phyloP scores from a whole-genome alignment of 306 rosid genomes.

The Vigna angularis region DNA sequence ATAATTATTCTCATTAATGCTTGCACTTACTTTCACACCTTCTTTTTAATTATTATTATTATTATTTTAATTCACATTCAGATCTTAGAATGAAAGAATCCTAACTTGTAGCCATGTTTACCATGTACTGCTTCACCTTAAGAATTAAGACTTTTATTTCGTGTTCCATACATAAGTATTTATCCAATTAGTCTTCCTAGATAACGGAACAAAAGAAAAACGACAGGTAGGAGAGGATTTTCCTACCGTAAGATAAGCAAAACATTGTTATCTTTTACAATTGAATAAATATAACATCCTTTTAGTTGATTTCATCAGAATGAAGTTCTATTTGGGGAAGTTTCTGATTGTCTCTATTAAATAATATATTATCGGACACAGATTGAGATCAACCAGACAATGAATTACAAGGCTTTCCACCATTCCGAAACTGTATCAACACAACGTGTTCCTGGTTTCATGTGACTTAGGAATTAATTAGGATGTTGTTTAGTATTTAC shows the following conservation, averaged over 20 bases:
- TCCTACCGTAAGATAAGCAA: neutral
- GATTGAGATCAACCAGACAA: conserved; percentile 10
- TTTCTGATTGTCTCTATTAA: conserved; percentile 4
- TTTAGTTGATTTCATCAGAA: neutral
- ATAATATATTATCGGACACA: neutral
- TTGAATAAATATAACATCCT: conserved; percentile 8
- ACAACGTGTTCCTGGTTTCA: conserved; percentile 29
- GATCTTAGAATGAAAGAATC: conserved; percentile 42
- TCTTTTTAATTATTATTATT: neutral
- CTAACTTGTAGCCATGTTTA: conserved; percentile 38
- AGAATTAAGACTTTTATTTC: neutral
- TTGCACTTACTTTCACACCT: conserved; percentile 37
- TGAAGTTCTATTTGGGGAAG: conserved; percentile 10
- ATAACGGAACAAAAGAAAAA: neutral
- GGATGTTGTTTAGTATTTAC: conserved; percentile 16
- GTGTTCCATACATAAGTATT: neutral
- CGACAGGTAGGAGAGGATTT: neutral
- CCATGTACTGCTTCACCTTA: neutral
- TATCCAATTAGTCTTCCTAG: neutral
- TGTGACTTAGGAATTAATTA: conserved; percentile 8
- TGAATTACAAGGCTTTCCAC: neutral
- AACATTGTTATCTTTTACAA: neutral
- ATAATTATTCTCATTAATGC: conserved; percentile 46
- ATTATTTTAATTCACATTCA: conserved; percentile 8
- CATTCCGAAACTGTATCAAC: neutral